phyloP scores from a whole-genome alignment of 345 rosid genomes.

The Mangifera indica region DNA sequence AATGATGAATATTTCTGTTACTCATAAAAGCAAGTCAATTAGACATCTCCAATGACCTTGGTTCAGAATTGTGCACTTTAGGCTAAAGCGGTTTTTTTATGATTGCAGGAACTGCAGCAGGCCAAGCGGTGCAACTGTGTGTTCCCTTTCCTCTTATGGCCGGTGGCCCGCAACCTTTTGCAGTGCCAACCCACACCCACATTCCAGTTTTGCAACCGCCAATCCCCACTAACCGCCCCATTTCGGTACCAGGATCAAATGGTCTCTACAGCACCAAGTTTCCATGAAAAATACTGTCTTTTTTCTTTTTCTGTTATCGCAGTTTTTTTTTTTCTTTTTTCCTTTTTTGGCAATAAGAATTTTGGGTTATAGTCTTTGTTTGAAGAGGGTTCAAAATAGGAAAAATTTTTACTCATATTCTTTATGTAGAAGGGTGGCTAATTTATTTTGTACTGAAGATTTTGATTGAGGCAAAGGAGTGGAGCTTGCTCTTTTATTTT shows the following conservation, averaged over 20 bases:
- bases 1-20: neutral
- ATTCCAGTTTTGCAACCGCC: constrained; percentile 48
- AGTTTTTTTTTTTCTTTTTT: constrained; percentile 17
- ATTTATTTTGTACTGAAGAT: neutral
- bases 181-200: constrained; percentile 37
- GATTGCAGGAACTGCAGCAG: constrained; percentile 36
- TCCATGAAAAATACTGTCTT: constrained; percentile 28
- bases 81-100: neutral
- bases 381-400: neutral
- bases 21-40: neutral
- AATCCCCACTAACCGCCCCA: constrained; percentile 31
- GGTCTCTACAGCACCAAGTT: constrained; percentile 41
- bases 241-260: constrained; percentile 41
- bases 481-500: neutral
- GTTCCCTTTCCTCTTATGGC: constrained; percentile 43
- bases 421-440: neutral
- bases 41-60: neutral
- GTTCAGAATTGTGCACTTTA: neutral
- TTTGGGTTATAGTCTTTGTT: constrained; percentile 27
- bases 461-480: neutral
- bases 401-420: neutral
- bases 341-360: constrained; percentile 16
- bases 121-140: constrained; percentile 42
- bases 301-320: neutral
- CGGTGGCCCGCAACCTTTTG: constrained; percentile 41